Base-by-base conservation (phyloP, 345 rosid genomes). In the Raphanus sativus region DNA sequence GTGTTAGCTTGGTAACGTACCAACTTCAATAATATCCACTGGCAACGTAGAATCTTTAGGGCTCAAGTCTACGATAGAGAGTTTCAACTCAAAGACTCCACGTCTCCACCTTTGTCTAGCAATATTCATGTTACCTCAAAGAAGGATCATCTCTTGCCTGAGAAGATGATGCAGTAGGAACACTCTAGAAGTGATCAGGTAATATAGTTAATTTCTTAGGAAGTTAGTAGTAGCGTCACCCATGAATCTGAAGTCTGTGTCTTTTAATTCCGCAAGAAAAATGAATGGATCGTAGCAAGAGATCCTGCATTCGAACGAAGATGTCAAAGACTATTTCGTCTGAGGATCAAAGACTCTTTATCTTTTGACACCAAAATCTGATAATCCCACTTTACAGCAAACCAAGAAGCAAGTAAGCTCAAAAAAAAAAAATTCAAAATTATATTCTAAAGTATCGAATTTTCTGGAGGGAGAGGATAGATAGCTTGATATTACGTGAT, bases 41-140 rank as follows among this genome's bases (percentile, higher is more conserved):
- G 92, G 81, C 65, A 94, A 75, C 54, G 98, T 76, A 33, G 98
- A 95, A 76, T 92, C 99, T 77, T 92, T 96, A 58, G 99, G 99
- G 81, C 97, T 89, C 80, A 95, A 83, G 83, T 95, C 99, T 92
- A 89, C 84, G 4, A 50, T 50, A 69, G 6, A 65, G 58, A 45
- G 56, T 33, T 33, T 11, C 34, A 78, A 66, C 0, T 21, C 21
- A 21, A 21, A 21, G 21, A 21, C 21, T 21, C 21, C n/a, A n/a
- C n/a, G n/a, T n/a, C n/a, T n/a, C n/a, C 21, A 21, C 21, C 21
- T 21, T 21, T 21, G 21, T 21, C 21, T 21, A 21, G 21, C 21
- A 21, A 21, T 21, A 21, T 21, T 21, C 21, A 21, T 21, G 21
- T 21, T 21, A 21, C 21, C 21, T 21, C 21, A 21, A 21, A 21